These are phyloP conservation scores for Luzula sylvatica DNA, from an alignment of 176 grass and related monocot species.

Conservation along the genomic window DNA sequence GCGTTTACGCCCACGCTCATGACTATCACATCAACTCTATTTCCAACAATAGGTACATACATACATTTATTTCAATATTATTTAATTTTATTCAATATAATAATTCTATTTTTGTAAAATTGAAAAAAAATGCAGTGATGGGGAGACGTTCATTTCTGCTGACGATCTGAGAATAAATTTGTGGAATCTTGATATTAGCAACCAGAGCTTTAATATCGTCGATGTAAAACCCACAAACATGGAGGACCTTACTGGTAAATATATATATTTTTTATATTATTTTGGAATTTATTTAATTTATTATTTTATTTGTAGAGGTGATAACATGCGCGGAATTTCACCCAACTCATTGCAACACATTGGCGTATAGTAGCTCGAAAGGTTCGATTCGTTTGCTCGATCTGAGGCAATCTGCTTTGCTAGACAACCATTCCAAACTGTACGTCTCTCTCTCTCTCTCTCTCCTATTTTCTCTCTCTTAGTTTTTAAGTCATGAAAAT, in stretches of 20 bases:
- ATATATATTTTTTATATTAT: too few relatives aligned
- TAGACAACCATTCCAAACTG: conserved; percentile 96
- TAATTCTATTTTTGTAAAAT: conserved; percentile 22
- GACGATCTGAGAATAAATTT: conserved; percentile 94
- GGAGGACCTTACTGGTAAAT: conserved; percentile 70
- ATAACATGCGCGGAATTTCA: conserved; percentile 99
- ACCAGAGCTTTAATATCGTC: conserved; percentile 94
- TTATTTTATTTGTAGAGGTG: conserved; percentile 65
- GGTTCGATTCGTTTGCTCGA: conserved; percentile 96
- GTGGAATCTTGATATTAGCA: conserved; percentile 96
- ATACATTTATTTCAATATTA: neutral
- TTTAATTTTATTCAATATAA: conserved; percentile 3
- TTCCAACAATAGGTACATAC: conserved; percentile 73
- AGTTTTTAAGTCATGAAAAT: conserved; percentile 13
- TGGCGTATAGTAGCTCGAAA: conserved; percentile 99
- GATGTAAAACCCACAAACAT: conserved; percentile 95
- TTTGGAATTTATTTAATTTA: too few relatives aligned
- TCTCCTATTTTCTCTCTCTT: conserved; percentile 15
- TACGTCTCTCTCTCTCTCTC: conserved; percentile 25
- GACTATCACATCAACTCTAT: conserved; percentile 97
- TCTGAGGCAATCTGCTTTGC: conserved; percentile 88
- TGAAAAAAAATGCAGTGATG: conserved; percentile 61
- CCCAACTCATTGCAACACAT: conserved; percentile 78
- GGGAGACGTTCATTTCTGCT: conserved; percentile 93
- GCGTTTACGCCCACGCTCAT: conserved; percentile 84